Percentiles rank a stretch among this genome's conserved stretches.
Conservation (phyloP, 208 protist genomes). For the Kentomonas sorsogonicus region DNA sequence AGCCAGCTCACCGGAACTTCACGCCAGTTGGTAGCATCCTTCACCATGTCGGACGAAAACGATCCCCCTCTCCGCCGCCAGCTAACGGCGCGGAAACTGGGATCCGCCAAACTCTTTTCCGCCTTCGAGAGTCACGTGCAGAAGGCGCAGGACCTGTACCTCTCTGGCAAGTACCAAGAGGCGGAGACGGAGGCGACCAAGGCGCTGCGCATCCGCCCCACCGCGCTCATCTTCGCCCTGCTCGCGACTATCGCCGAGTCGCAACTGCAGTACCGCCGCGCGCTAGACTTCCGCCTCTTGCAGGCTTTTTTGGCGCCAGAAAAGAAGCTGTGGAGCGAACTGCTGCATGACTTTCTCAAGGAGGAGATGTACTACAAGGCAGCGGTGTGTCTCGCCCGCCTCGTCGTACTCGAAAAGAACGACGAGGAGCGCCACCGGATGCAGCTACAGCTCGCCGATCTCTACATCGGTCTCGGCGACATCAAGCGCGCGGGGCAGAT, state of each 20-base stretch:
- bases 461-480: slow-evolving; percentile 82
- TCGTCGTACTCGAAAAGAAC: slow-evolving; percentile 59
- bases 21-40: too few species aligned
- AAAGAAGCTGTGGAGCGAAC: slow-evolving; percentile 74
- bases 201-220: slow-evolving; percentile 77
- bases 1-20: too few species aligned
- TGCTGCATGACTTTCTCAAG: slow-evolving; percentile 79
- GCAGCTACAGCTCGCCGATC: slow-evolving; percentile 79
- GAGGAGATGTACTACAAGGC: slow-evolving; percentile 84
- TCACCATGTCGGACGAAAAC: too few species aligned
- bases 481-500: slow-evolving; percentile 61
- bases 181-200: slow-evolving; percentile 63
- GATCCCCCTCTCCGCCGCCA: too few species aligned
- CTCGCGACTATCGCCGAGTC: slow-evolving; percentile 78
- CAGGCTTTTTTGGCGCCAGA: slow-evolving; percentile 82
- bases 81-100: too few species aligned
- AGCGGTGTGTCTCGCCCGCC: slow-evolving; percentile 76
- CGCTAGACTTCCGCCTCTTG: slow-evolving; percentile 81
- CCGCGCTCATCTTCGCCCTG: slow-evolving; percentile 74
- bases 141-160: slow-evolving; percentile 60
- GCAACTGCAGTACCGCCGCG: slow-evolving; percentile 71
- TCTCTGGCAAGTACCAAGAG: slow-evolving; percentile 40
- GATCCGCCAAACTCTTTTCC: too few species aligned
- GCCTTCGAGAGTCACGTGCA: slow-evolving; percentile 64
- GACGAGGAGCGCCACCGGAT: slow-evolving; percentile 60